Evolutionary conservation across 768 basidiomycete genomes (phyloP).

Genomic region (Suillus decipiens): DNA sequence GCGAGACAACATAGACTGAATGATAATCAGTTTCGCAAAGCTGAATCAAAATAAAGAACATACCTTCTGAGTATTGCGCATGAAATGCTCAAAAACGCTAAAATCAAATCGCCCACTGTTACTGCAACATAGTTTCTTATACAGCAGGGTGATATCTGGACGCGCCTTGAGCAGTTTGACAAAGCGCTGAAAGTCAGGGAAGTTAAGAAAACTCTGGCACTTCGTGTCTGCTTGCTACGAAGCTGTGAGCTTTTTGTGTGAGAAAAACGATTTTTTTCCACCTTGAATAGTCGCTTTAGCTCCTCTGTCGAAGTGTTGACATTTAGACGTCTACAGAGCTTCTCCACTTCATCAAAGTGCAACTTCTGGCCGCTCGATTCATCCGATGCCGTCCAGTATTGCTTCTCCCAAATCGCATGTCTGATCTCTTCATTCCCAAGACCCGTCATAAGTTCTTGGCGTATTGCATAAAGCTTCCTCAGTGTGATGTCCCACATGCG

Average conservation of each 20-base stretch:
- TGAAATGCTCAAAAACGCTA: slow-evolving; percentile 49
- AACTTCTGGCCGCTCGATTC: slow-evolving; percentile 60
- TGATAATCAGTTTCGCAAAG: slow-evolving; percentile 14
- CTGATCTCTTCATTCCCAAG: slow-evolving; percentile 63
- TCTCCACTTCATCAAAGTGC: slow-evolving; percentile 71
- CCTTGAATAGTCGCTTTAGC: slow-evolving; percentile 60
- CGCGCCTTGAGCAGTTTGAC: slow-evolving; percentile 83
- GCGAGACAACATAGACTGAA: slow-evolving; percentile 38
- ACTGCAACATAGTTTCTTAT: slow-evolving; percentile 40
- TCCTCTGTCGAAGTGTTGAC: slow-evolving; percentile 56
- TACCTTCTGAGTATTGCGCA: slow-evolving; percentile 55
- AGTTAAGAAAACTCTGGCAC: slow-evolving; percentile 64
- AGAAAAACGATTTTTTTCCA: slow-evolving; percentile 22
- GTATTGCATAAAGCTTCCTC: slow-evolving; percentile 59
- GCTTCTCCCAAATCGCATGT: slow-evolving; percentile 74
- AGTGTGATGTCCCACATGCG: slow-evolving; percentile 67
- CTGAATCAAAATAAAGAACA: slow-evolving; percentile 12
- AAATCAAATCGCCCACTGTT: slow-evolving; percentile 38
- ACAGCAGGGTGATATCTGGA: slow-evolving; percentile 75
- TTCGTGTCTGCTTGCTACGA: slow-evolving; percentile 63
- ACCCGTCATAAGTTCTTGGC: slow-evolving; percentile 71
- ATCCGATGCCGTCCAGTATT: slow-evolving; percentile 80
- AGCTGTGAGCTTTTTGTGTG: slow-evolving; percentile 1
- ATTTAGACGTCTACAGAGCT: slow-evolving; percentile 70
- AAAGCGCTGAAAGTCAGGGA: slow-evolving; percentile 77